Base-by-base conservation (phyloP, 352 stramenopile genomes). In the Phytophthora colocasiae region DNA sequence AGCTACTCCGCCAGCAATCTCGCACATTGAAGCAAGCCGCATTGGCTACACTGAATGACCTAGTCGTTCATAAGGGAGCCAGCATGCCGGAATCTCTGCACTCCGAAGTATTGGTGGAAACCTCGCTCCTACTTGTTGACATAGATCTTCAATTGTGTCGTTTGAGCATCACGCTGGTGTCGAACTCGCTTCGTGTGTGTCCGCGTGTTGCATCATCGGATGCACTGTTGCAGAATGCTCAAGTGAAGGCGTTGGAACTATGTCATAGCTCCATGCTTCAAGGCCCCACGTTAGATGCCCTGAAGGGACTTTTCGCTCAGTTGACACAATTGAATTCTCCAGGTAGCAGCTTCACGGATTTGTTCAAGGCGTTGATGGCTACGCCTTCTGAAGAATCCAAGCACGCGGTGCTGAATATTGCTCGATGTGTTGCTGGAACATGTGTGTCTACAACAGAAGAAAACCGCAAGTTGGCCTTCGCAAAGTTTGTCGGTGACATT, bases 81-180 rank as follows among this genome's bases (percentile, higher is more conserved):
- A 72, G 75, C 12, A 86, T 98, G 58, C 70, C 84, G 26, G 74
- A 84, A 17, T 64, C 80, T n/a, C 75, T 98, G 38, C 92, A 98
- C 52, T 87, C 84, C 12, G 87, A 92, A 27, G 85, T 99, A 6
- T 77, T 99, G 7, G 75, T 88, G 14, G 97, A 99, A 67, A 76
- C 95, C 11, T 91, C 96, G 12, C 58, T 80, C 31, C 85, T 99
- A 11, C 85, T 99, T 48, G 82, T 91, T 11, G 97, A 99, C 73
- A 91, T 85, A n/a, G 98, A 99, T 70, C 77, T 99, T 14, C 97
- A 99, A 71, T 71, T 99, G 34, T 98, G 95, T 57, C 93, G 98
- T 62, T 87, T 99, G 39, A 90, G 92, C 36, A 87, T 99, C 53
- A 93, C 86, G 45, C 75, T 98, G 27, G 81, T 96, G 34, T 86